Evolutionary conservation across 805 yeast genomes (phyloP).

Genomic region (Metschnikowia reukaufii): DNA sequence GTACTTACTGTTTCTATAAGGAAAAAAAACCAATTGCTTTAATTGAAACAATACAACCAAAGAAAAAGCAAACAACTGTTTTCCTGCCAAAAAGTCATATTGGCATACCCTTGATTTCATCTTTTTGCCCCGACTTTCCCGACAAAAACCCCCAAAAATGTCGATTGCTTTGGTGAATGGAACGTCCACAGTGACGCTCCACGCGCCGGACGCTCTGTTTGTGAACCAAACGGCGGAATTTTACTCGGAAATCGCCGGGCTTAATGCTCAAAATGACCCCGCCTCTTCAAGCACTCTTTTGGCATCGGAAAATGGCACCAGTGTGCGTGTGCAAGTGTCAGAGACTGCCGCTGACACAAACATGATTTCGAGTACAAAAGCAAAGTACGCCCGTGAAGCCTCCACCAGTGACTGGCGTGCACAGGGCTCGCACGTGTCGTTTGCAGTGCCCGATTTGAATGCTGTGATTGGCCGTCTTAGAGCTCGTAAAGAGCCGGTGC

Average conservation of each 20-base stretch:
- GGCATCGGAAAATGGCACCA: slow-evolving; percentile 23
- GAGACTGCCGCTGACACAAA: slow-evolving; percentile 17
- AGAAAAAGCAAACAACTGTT: too few species aligned
- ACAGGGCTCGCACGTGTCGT: slow-evolving; percentile 42
- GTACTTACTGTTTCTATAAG: too few species aligned
- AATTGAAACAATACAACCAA: too few species aligned
- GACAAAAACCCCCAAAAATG: background rate
- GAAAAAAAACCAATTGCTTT: too few species aligned
- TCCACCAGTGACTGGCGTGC: slow-evolving; percentile 51
- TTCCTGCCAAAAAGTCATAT: too few species aligned
- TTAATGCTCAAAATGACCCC: slow-evolving; percentile 23
- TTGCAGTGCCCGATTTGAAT: slow-evolving; percentile 45
- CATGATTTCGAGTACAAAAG: slow-evolving; percentile 20
- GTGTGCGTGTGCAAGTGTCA: slow-evolving; percentile 23
- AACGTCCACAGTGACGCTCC: slow-evolving; percentile 49
- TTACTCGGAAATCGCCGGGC: slow-evolving; percentile 50
- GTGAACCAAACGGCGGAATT: slow-evolving; percentile 52
- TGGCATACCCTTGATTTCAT: too few species aligned
- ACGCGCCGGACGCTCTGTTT: slow-evolving; percentile 49
- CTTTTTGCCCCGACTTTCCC: too few species aligned
- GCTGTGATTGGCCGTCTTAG: slow-evolving; percentile 36
- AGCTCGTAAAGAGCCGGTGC: slow-evolving; percentile 38
- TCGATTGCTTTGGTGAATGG: slow-evolving; percentile 49
- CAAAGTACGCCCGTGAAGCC: slow-evolving; percentile 18
- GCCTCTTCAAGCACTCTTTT: slow-evolving; percentile 22